These are phyloP conservation scores for Tardiomyces blankii DNA, from an alignment of 1,139 yeast genomes.

Conservation along the genomic window DNA sequence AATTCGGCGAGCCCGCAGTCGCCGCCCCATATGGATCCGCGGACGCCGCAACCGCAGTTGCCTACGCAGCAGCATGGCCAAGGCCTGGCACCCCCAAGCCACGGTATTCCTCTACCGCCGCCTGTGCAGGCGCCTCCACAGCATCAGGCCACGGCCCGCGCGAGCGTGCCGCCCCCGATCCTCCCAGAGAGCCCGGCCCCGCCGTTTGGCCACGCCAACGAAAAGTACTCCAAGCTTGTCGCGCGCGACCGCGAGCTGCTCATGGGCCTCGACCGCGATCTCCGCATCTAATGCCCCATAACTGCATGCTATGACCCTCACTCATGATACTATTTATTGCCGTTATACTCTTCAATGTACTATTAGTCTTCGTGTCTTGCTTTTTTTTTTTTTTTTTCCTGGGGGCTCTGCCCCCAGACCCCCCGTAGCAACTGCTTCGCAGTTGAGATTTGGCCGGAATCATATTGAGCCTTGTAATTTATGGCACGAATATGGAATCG, in stretches of 20 bases:
- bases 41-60: not conserved
- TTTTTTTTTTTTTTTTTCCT: no score
- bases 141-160: not conserved
- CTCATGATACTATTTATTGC: not conserved
- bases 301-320: not conserved
- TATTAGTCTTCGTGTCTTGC: no score
- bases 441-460: no score
- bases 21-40: not conserved
- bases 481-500: no score
- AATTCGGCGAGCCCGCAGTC: not conserved
- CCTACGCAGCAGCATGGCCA: not conserved
- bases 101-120: not conserved
- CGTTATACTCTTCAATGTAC: not conserved
- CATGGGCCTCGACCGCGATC: slow-evolving; percentile 16
- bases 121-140: not conserved
- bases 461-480: no score
- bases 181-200: not conserved
- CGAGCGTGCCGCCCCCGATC: not conserved
- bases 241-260: not conserved
- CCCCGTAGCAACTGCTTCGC: no score
- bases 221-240: not conserved
- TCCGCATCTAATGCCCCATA: slow-evolving; percentile 2
- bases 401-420: no score
- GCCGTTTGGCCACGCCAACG: not conserved
- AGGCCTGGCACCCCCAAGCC: no score